These are phyloP conservation scores for Termitomyces heimii DNA, from an alignment of 768 basidiomycete genomes.

Conservation along the genomic window DNA sequence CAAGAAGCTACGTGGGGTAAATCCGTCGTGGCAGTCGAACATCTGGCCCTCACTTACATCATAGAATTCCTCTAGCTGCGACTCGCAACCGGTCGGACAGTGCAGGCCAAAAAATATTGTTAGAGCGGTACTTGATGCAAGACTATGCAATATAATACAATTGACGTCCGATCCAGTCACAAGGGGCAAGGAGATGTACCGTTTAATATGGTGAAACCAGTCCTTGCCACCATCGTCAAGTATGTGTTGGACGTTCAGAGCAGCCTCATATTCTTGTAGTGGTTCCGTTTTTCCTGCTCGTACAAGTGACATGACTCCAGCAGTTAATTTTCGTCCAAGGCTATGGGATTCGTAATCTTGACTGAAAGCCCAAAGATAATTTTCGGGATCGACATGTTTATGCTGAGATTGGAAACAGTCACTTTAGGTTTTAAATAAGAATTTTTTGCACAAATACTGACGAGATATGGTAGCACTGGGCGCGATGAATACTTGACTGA, in stretches of 20 bases:
- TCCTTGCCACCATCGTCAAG: not conserved
- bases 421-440: not conserved
- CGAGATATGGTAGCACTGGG: not conserved
- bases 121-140: not conserved
- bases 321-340: not conserved
- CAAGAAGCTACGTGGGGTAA: not conserved
- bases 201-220: not conserved
- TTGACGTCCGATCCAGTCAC: not conserved
- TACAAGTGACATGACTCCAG: not conserved
- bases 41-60: not conserved
- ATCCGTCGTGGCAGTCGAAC: not conserved
- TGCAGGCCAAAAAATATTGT: not conserved
- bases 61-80: not conserved
- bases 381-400: not conserved
- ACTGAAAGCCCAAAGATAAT: not conserved
- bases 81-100: not conserved
- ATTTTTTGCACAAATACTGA: not conserved
- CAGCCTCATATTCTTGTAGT: not conserved
- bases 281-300: not conserved
- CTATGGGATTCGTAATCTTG: not conserved
- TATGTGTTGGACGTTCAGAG: not conserved
- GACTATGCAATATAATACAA: not conserved
- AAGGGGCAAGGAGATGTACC: not conserved
- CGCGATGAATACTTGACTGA: not conserved
- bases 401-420: not conserved